Conservation (phyloP, 2,329 filamentous ascomycete genomes). For the Colletotrichum zoysiae region DNA sequence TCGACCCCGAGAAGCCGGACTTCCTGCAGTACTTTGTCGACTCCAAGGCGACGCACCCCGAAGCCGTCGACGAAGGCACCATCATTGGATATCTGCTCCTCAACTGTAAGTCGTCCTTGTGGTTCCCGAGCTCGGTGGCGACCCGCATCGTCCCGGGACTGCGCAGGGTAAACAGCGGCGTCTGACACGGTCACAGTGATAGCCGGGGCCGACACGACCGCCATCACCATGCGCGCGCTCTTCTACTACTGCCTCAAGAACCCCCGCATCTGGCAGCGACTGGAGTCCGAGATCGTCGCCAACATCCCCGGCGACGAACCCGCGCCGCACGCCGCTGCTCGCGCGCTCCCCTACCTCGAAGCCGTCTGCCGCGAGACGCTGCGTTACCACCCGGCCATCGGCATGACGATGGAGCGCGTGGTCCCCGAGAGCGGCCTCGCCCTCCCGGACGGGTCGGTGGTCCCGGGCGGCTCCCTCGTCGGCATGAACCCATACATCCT, state of each 20-base stretch:
- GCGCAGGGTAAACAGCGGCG: neutral
- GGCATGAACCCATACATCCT: slow-evolving; percentile 58
- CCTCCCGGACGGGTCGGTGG: slow-evolving; percentile 52
- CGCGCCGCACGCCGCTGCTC: slow-evolving; percentile 46
- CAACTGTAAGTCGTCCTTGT: slow-evolving; percentile 43
- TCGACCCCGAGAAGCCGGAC: slow-evolving; percentile 44
- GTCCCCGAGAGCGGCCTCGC: slow-evolving; percentile 57
- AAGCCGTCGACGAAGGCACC: slow-evolving; percentile 52
- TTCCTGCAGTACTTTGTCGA: slow-evolving; percentile 53
- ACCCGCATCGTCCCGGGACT: neutral
- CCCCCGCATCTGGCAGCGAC: slow-evolving; percentile 46
- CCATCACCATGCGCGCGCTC: slow-evolving; percentile 50
- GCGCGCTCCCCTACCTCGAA: slow-evolving; percentile 58
- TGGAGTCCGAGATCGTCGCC: slow-evolving; percentile 53
- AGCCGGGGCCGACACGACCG: slow-evolving; percentile 55
- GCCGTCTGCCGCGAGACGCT: slow-evolving; percentile 65
- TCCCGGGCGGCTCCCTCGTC: slow-evolving; percentile 54
- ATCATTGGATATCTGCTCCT: slow-evolving; percentile 48
- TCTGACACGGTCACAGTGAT: slow-evolving; percentile 43
- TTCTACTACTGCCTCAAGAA: slow-evolving; percentile 54
- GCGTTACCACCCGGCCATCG: slow-evolving; percentile 62
- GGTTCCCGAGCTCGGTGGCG: neutral
- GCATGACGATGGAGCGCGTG: slow-evolving; percentile 62
- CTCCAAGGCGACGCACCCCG: slow-evolving; percentile 50
- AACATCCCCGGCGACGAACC: slow-evolving; percentile 13